Evolutionary conservation across 257 asterid species (phyloP).

Genomic region (Salvia miltiorrhiza): DNA sequence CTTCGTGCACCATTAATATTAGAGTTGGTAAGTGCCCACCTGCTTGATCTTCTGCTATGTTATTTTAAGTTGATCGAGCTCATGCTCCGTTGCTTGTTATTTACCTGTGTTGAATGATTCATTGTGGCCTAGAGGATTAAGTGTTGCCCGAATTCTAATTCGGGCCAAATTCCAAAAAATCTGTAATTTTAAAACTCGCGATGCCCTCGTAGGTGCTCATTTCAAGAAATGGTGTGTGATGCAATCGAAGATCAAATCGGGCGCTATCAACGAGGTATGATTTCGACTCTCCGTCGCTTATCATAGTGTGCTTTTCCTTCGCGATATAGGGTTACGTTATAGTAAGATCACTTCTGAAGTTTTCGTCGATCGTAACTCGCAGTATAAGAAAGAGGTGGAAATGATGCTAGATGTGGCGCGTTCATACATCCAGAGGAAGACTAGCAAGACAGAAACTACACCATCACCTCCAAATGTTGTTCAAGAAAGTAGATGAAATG

Average conservation of each 20-base stretch:
- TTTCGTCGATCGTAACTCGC: conserved; percentile 20
- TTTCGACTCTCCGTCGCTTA: not conserved
- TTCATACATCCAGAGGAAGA: conserved; percentile 51
- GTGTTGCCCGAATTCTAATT: too few species aligned
- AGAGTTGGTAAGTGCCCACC: conserved; percentile 74
- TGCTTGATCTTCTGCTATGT: conserved; percentile 8
- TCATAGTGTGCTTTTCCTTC: not conserved
- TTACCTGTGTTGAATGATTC: not conserved
- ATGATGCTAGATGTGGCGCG: conserved; percentile 78
- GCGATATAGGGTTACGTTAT: not conserved
- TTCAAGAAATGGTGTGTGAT: conserved; percentile 98
- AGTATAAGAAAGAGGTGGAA: conserved; percentile 96
- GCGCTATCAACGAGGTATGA: conserved; percentile 84
- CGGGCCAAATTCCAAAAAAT: too few species aligned
- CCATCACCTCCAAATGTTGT: conserved; percentile 28
- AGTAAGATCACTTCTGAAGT: not conserved
- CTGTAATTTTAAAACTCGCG: not conserved
- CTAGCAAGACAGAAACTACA: conserved; percentile 27
- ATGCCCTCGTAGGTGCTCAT: conserved; percentile 67
- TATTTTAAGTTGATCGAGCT: not conserved
- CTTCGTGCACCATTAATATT: conserved; percentile 69
- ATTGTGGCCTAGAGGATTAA: not conserved
- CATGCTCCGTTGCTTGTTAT: conserved; percentile 18
- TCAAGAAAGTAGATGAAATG: conserved; percentile 35
- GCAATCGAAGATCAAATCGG: conserved; percentile 91